Base-by-base conservation (phyloP, 352 stramenopile species). In the Pythium periplocum region DNA sequence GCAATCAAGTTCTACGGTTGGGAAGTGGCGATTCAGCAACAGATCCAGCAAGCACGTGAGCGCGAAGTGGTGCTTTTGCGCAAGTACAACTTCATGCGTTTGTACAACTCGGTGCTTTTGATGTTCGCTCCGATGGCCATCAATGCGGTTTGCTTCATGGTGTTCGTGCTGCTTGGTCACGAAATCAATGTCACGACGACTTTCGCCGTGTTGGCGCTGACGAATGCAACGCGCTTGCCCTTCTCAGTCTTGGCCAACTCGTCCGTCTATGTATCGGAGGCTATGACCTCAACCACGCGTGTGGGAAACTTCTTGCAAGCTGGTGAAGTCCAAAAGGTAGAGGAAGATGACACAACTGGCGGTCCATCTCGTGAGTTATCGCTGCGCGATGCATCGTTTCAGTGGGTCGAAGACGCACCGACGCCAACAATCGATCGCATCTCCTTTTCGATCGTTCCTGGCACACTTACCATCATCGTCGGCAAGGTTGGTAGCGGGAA, bases 1-100 rank as follows among this genome's bases (percentile, higher is more conserved):
- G 83, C 87, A 37, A 83, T 97, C 54, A 97, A 97, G 61, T 93
- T 96, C 59, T 95, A 96, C 59, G 83, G 78, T 6, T 97, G 87
- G 87, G 71, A 83, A 46, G 61, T 73, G n/a, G 80, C 66, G 10
- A 48, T 82, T 2, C 66, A 66, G 9, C 64, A 35, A 10, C 75
- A 68, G 11, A 66, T 86, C 5, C 59, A 74, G 45, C 40, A 46
- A 2, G 72, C 86, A 17, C 73, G 78, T 7, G 55, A 48, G 1
- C 47, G 46, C 7, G 75, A 86, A 57, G 62, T 86, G 30, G 49
- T 52, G 51, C 53, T 73, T 9, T 79, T 75, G 35, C 71, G 71
- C 35, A 66, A 66, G 34, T 86, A 86, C 54, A 73, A 91, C 52
- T 67, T 60, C 30, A 45, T 78, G 9, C 72, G 84, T 62, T 68